phyloP scores from a whole-genome alignment of 2,329 filamentous ascomycete species.

The Pyricularia pennisetigena region DNA sequence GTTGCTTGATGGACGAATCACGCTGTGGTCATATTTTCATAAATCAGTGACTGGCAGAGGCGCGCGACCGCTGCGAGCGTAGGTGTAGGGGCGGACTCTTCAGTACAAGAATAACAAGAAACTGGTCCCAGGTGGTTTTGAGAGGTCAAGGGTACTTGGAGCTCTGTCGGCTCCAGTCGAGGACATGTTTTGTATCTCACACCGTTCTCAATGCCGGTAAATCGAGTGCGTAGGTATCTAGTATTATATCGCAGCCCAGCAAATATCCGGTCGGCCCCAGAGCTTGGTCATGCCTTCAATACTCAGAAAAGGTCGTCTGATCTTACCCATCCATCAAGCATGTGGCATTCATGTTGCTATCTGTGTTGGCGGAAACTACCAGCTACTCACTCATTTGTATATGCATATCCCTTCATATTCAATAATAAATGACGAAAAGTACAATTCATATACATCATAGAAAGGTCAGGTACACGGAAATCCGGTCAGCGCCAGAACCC shows the following conservation, averaged over 20 bases:
- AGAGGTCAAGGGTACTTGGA: too few species aligned
- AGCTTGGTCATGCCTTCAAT: fast-evolving
- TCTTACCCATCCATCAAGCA: background rate
- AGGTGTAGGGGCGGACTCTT: too few species aligned
- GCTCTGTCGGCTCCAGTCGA: background rate
- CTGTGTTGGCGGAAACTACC: background rate
- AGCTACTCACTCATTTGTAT: background rate
- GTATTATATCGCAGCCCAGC: too few species aligned
- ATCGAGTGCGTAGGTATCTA: too few species aligned
- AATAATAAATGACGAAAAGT: background rate
- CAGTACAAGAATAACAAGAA: too few species aligned
- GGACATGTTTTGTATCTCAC: background rate
- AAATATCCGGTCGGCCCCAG: too few species aligned
- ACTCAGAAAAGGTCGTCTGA: background rate
- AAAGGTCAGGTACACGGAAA: background rate
- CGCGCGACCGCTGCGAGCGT: too few species aligned
- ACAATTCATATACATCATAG: background rate
- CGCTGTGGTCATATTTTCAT: too few species aligned
- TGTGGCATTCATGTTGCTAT: background rate
- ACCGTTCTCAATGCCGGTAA: background rate
- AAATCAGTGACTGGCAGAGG: too few species aligned
- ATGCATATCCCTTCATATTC: background rate
- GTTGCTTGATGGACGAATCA: too few species aligned
- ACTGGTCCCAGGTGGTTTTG: too few species aligned
- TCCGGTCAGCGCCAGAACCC: background rate